Evolutionary conservation across 495 filamentous ascomycete genomes (phyloP).

Genomic region (Penicillium longicatenatum): DNA sequence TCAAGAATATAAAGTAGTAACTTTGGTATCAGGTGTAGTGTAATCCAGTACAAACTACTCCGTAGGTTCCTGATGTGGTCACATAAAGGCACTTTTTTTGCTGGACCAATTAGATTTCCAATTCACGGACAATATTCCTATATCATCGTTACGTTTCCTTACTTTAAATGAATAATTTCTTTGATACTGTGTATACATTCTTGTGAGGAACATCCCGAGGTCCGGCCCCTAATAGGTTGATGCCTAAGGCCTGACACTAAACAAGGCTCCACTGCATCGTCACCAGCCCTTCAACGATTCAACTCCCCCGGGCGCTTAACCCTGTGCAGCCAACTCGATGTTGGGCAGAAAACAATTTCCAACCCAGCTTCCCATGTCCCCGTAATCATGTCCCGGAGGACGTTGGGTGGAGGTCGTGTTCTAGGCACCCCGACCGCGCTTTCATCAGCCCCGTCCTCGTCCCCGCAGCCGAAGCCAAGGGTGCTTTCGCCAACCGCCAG

Average conservation of each 20-base stretch:
- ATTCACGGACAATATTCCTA: no score
- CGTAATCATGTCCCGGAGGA: slow-evolving; percentile 74
- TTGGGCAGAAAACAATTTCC: slow-evolving; percentile 20
- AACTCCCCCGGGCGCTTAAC: slow-evolving; percentile 14
- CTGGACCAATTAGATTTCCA: no score
- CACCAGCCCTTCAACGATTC: slow-evolving; percentile 18
- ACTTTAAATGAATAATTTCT: no score
- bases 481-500: slow-evolving; percentile 62
- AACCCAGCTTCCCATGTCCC: slow-evolving; percentile 41
- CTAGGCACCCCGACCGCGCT: slow-evolving; percentile 79
- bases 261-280: slow-evolving; percentile 34
- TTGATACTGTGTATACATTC: no score
- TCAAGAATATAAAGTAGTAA: background rate
- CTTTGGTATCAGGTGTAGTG: no score
- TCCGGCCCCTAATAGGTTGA: background rate
- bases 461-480: slow-evolving; percentile 55
- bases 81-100: no score
- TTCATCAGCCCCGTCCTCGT: slow-evolving; percentile 60
- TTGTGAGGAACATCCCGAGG: background rate
- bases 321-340: slow-evolving; percentile 25
- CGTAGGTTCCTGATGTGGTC: no score
- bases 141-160: no score
- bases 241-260: background rate
- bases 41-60: no score
- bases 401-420: slow-evolving; percentile 86